Base-by-base conservation (phyloP, 202 grass and related monocot species). In the Saccharum hybrid region DNA sequence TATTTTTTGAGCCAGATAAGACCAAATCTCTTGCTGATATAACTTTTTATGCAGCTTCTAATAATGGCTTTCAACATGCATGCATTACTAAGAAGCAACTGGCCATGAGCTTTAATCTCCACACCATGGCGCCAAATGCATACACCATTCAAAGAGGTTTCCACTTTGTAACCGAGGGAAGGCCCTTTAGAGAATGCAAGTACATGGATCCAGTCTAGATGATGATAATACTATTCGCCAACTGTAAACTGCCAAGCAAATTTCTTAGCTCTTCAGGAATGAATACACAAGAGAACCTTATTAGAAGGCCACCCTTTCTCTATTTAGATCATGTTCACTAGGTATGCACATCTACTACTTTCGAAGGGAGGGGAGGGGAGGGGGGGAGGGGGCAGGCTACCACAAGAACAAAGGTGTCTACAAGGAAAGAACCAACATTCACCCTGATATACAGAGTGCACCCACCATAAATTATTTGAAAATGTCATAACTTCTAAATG, bases 361-460 rank as follows among this genome's bases (percentile, higher is more conserved):
- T 63, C 71, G 13, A 14, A 46, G 51, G 51, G 16, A 34, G 2
- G 52, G 52, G 19, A 21, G 14, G 0, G n/a, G n/a, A n/a, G n/a
- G n/a, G n/a, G 2, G 10, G 12, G 41, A 0, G 3, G 52, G 19
- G 52, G 52, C 4, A 57, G 19, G 52, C 19, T 8, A 57, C 52
- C 52, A 57, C 18, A 57, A 57, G 52, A 57, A 57, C 52, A 79
- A 45, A 71, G 36, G 30, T 76, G 40, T 70, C 41, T 63, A 72
- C 66, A 60, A 84, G 57, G 63, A 78, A 82, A 51, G 66, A 41
- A 54, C 43, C 8, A 69, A 22, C 71, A 90, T 79, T 87, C 6
- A 0, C 12, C 6, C 37, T 12, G 71, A 63, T 48, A 88, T 43
- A 28, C 4, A 9, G 23, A 71, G 46, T n/a, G 2, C 26, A 56